Conservation (phyloP, 2,329 filamentous ascomycete species). For the Phyllosticta citriasiana region DNA sequence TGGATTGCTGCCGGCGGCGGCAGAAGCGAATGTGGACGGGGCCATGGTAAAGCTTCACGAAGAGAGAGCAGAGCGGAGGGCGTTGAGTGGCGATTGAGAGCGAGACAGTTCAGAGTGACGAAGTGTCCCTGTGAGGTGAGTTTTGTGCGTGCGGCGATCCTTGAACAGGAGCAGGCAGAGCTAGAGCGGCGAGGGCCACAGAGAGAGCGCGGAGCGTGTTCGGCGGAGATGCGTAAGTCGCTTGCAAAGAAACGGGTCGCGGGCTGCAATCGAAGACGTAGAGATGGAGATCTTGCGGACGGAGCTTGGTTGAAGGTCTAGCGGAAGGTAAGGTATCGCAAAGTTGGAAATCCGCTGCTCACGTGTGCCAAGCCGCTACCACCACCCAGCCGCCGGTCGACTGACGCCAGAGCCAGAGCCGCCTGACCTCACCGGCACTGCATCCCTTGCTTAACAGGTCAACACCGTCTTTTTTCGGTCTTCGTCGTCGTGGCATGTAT, state of each 20-base stretch:
- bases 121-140: conserved; percentile 7
- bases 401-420: not conserved
- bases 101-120: not conserved
- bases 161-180: not conserved
- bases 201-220: not conserved
- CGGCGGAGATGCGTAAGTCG: not conserved
- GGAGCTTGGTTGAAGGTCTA: not conserved
- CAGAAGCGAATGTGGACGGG: conserved; percentile 41
- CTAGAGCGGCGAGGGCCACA: not conserved
- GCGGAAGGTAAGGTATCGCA: not conserved
- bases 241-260: not conserved
- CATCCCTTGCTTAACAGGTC: too few relatives aligned
- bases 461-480: too few relatives aligned
- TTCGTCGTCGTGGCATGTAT: too few relatives aligned
- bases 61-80: not conserved
- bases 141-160: conserved; percentile 7
- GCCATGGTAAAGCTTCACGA: conserved; percentile 25
- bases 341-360: not conserved
- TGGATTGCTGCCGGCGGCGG: conserved; percentile 34
- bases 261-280: not conserved
- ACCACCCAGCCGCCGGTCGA: not conserved
- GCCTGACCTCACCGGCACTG: not conserved
- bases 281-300: not conserved
- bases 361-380: not conserved
- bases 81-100: conserved; percentile 3